Conservation (phyloP, 305 asterid genomes). For the Ajuga reptans region DNA sequence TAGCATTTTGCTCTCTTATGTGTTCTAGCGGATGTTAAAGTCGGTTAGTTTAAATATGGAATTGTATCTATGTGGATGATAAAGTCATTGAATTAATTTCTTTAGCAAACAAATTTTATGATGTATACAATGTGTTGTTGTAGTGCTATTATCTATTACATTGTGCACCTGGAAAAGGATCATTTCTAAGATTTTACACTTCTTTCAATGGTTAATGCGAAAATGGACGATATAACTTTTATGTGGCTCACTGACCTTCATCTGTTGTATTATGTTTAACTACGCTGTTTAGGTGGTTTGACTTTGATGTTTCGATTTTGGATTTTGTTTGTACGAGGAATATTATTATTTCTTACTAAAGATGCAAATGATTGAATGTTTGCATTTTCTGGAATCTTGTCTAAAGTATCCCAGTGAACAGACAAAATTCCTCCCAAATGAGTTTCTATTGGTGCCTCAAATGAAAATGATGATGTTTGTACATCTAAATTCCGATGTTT, state of each 20-base stretch:
- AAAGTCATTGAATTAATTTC: not conserved
- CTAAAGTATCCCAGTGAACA: not conserved
- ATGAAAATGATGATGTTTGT: not conserved
- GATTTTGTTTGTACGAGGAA: not conserved
- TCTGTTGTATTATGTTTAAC: not conserved
- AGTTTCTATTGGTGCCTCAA: not conserved
- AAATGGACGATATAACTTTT: not conserved
- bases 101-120: not conserved
- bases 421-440: not conserved
- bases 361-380: not conserved
- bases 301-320: not conserved
- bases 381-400: constrained; percentile 1
- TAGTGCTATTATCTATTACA: not conserved
- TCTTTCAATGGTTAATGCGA: not conserved
- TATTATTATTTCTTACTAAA: not conserved
- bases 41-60: not conserved
- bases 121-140: not conserved
- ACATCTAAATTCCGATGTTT: not conserved
- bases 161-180: not conserved
- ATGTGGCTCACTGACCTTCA: not conserved
- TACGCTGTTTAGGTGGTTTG: not conserved
- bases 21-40: constrained; percentile 12
- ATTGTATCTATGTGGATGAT: not conserved
- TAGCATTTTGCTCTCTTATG: not conserved
- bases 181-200: not conserved